phyloP scores from a whole-genome alignment of 2,329 filamentous ascomycete species.

The Chaetomium strumarium region DNA sequence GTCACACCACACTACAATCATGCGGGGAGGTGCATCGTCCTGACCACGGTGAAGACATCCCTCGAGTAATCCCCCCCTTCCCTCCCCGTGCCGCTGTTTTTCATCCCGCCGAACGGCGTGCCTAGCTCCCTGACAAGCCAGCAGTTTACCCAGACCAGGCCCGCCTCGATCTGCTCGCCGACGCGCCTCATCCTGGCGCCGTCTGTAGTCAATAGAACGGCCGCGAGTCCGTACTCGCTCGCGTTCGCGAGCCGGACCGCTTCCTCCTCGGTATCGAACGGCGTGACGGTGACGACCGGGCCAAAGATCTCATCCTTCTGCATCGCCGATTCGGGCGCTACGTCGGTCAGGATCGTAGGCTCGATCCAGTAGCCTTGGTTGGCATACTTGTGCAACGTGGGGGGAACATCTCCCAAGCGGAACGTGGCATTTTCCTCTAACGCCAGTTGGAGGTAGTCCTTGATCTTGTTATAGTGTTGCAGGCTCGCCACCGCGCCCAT shows the following conservation, averaged over 20 bases:
- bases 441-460: constrained; percentile 24
- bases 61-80: constrained; percentile 31
- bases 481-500: constrained; percentile 29
- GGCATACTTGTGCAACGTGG: constrained; percentile 9
- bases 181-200: constrained; percentile 28
- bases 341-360: constrained; percentile 27
- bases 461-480: constrained; percentile 28
- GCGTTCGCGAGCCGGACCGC: constrained; percentile 27
- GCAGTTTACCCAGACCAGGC: constrained; percentile 32
- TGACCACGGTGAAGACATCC: constrained; percentile 30
- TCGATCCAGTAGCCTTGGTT: constrained; percentile 26
- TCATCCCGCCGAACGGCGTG: constrained; percentile 33
- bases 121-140: constrained; percentile 31
- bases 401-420: constrained; percentile 21
- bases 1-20: background rate
- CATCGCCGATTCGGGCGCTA: constrained; percentile 25
- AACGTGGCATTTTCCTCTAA: constrained; percentile 25
- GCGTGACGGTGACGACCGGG: constrained; percentile 36
- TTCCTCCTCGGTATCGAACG: constrained; percentile 29
- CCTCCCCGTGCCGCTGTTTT: constrained; percentile 29
- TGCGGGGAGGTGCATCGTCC: constrained; percentile 27
- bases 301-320: constrained; percentile 39
- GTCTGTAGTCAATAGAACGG: constrained; percentile 29
- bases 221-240: constrained; percentile 29
- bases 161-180: constrained; percentile 30